Percentiles rank a stretch among this genome's conserved stretches.
These are phyloP conservation scores for Aspergillus pseudotamarii DNA, from an alignment of 2,329 filamentous ascomycete species.

Conservation along the genomic window DNA sequence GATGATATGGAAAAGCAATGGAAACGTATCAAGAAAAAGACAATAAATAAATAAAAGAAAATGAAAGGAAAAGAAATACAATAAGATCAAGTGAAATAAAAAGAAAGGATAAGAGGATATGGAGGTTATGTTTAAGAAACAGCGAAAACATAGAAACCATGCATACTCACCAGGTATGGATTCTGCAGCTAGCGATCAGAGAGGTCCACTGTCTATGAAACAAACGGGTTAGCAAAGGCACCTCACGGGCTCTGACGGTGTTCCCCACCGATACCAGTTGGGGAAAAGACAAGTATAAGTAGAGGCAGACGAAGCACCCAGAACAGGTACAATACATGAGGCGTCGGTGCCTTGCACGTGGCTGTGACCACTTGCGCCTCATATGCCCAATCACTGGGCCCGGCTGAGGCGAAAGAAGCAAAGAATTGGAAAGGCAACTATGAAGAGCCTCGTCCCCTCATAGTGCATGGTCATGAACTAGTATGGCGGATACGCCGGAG, in stretches of 20 bases:
- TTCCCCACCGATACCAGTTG: no score
- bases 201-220: background rate
- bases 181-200: background rate
- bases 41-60: background rate
- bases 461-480: background rate
- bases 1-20: background rate
- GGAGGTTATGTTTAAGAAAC: background rate
- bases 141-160: background rate
- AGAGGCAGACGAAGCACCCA: background rate
- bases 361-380: conserved; percentile 9
- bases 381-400: conserved; percentile 2
- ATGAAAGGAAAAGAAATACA: background rate
- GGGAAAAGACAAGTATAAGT: background rate
- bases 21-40: background rate
- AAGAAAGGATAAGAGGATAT: background rate
- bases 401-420: conserved; percentile 11
- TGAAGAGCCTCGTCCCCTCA: conserved; percentile 11
- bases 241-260: no score
- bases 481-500: conserved; percentile 1
- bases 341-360: conserved; percentile 10
- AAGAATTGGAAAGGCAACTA: conserved; percentile 10
- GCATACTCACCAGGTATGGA: background rate
- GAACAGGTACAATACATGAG: background rate
- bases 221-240: background rate
- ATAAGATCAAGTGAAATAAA: background rate